Conservation (phyloP, 2,329 filamentous ascomycete genomes). For the Didymella keratinophila region DNA sequence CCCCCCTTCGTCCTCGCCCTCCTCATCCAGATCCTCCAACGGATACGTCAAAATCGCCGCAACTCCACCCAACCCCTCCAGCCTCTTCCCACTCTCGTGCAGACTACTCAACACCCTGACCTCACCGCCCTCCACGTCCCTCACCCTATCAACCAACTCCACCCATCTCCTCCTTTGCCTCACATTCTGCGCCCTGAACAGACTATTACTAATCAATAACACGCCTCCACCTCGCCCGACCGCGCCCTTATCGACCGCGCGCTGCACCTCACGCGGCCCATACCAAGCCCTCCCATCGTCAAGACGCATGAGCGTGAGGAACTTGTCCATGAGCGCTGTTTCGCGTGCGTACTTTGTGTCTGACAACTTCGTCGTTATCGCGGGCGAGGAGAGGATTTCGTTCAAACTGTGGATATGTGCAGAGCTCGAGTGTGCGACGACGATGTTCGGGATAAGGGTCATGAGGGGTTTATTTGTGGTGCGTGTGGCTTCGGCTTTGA, state of each 20-base stretch:
- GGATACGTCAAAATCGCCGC: constrained; percentile 92
- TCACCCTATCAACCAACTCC: constrained; percentile 84
- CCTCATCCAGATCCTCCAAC: constrained; percentile 78
- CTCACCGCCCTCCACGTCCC: constrained; percentile 80
- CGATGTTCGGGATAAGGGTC: constrained; percentile 66
- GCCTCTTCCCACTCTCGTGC: constrained; percentile 87
- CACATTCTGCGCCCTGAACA: constrained; percentile 86
- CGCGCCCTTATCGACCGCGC: constrained; percentile 84
- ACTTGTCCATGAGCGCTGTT: constrained; percentile 82
- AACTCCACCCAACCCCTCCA: constrained; percentile 85
- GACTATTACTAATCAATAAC: constrained; percentile 82
- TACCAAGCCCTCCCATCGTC: constrained; percentile 94
- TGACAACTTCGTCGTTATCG: constrained; percentile 78
- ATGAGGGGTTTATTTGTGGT: constrained; percentile 77
- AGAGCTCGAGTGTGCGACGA: constrained; percentile 82
- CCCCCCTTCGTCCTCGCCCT: constrained; percentile 53
- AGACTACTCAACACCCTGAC: constrained; percentile 89
- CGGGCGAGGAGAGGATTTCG: constrained; percentile 83
- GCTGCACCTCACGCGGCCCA: constrained; percentile 80
- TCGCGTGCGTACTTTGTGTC: constrained; percentile 90
- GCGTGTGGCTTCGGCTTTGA: constrained; percentile 66
- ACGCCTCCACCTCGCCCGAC: constrained; percentile 87
- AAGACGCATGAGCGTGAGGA: constrained; percentile 77
- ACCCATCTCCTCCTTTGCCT: constrained; percentile 82
- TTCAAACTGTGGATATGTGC: constrained; percentile 87